phyloP scores from a whole-genome alignment of 257 asterid species.

The Cordia subcordata region DNA sequence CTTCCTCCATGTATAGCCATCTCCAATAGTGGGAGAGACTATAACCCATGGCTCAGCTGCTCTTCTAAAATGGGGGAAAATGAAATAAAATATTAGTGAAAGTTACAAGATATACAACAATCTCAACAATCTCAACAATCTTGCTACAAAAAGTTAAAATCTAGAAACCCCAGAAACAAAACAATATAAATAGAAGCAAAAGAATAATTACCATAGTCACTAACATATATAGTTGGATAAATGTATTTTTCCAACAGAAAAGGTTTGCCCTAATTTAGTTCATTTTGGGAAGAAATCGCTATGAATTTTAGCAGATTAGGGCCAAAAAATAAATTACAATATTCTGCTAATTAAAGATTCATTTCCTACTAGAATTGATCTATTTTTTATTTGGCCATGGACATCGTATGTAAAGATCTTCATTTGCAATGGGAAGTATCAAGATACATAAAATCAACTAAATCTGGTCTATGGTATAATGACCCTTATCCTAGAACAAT shows the following conservation, averaged over 20 bases:
- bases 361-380: too few relatives aligned
- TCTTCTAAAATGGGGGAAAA: slow-evolving; percentile 32
- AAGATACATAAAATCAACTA: not conserved
- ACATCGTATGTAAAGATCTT: not conserved
- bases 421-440: not conserved
- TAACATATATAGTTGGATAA: not conserved
- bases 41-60: slow-evolving; percentile 31
- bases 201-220: too few relatives aligned
- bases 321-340: not conserved
- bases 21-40: slow-evolving; percentile 32
- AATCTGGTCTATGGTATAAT: too few relatives aligned
- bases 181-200: too few relatives aligned
- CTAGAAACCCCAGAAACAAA: too few relatives aligned
- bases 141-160: too few relatives aligned
- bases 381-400: not conserved
- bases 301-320: not conserved
- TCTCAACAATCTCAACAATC: too few relatives aligned
- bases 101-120: not conserved
- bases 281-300: not conserved
- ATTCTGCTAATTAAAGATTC: too few relatives aligned
- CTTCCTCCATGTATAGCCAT: slow-evolving; percentile 81
- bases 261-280: not conserved
- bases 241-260: not conserved
- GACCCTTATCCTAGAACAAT: too few relatives aligned
- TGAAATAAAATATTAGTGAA: not conserved